Evolutionary conservation across 148 eudicot genomes (phyloP).

Genomic region (Diospyros lotus): DNA sequence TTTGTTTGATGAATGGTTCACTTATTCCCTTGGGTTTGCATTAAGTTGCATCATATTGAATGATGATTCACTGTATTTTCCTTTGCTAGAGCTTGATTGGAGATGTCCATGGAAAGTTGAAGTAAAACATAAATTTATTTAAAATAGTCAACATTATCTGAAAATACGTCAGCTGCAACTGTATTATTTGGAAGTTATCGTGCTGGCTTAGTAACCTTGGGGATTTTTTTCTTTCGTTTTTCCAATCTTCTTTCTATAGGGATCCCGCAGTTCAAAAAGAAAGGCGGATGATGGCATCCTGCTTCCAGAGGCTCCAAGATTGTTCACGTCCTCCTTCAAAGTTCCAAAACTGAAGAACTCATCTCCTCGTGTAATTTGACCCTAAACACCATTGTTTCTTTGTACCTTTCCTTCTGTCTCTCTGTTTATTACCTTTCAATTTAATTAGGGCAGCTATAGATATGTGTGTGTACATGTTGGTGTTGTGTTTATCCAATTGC

Average conservation of each 20-base stretch:
- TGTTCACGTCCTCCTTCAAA: constrained; percentile 58
- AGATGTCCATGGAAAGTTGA: too few relatives aligned
- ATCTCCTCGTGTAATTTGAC: constrained; percentile 26
- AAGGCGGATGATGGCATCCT: constrained; percentile 16
- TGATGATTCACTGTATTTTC: too few relatives aligned
- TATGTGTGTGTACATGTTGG: not conserved
- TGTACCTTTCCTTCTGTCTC: too few relatives aligned
- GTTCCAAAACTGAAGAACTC: constrained; percentile 51
- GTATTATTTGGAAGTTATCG: not conserved
- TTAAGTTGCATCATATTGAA: too few relatives aligned
- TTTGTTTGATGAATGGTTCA: too few relatives aligned
- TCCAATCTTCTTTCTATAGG: constrained; percentile 15
- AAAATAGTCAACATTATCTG: too few relatives aligned
- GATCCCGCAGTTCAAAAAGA: constrained; percentile 16
- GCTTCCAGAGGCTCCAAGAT: constrained; percentile 37
- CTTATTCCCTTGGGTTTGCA: too few relatives aligned
- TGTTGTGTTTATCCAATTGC: not conserved
- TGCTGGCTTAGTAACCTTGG: not conserved
- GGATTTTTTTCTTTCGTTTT: not conserved
- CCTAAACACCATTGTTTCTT: not conserved
- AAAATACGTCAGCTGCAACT: too few relatives aligned
- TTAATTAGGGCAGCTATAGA: not conserved
- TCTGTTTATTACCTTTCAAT: not conserved
- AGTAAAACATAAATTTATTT: too few relatives aligned
- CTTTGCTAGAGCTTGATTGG: not conserved